Evolutionary conservation across 2,329 filamentous ascomycete species (phyloP).

Genomic region (Calonectria hawksworthii): DNA sequence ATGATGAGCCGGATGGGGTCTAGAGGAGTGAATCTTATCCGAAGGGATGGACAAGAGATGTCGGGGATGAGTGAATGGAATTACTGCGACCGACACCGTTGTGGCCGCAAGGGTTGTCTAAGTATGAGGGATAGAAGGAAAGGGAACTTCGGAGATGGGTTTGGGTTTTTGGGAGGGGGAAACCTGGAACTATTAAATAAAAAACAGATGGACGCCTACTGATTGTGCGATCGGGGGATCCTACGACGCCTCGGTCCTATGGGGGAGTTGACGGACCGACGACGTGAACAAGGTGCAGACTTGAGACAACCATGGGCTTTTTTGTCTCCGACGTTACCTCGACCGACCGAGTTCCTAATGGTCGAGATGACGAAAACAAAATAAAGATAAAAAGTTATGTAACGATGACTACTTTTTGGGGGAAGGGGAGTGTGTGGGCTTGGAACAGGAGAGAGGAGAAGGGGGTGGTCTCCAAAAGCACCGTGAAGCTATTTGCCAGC

Average conservation of each 20-base stretch:
- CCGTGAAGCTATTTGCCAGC: conserved; percentile 6
- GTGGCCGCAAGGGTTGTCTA: neutral
- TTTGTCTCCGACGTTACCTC: neutral
- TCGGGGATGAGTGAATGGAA: neutral
- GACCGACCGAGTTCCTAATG: neutral
- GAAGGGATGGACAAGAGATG: neutral
- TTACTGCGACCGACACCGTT: neutral
- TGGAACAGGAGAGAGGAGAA: neutral
- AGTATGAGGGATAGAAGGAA: neutral
- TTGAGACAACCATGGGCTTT: neutral
- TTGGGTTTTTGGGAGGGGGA: neutral
- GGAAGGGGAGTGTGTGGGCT: neutral
- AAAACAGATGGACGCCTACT: neutral
- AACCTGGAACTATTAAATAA: neutral
- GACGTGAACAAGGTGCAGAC: neutral
- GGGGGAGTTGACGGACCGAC: neutral
- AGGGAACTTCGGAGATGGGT: neutral
- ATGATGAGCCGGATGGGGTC: neutral
- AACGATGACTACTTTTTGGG: neutral
- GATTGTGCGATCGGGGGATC: neutral
- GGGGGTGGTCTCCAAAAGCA: neutral
- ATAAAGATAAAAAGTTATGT: neutral
- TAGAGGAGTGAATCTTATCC: neutral
- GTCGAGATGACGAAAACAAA: neutral
- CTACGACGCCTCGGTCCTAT: neutral